Conservation (phyloP, 306 rosid genomes). For the Acacia confusa region DNA sequence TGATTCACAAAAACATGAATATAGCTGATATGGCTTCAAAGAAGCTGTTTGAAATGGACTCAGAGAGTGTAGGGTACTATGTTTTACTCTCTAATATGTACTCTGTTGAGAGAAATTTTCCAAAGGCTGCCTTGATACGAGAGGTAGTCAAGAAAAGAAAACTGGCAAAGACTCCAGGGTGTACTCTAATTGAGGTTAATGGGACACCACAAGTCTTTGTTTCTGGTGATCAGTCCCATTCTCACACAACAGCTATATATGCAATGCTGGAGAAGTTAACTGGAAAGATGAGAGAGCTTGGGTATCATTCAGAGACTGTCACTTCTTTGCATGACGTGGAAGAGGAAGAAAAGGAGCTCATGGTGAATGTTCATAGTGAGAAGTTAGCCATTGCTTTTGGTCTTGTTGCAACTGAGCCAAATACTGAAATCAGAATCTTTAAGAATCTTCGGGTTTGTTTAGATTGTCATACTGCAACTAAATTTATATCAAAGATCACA, state of each 20-base stretch:
- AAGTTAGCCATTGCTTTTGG: constrained; percentile 93
- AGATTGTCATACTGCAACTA: constrained; percentile 90
- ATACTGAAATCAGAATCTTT: constrained; percentile 83
- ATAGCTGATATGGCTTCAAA: constrained; percentile 78
- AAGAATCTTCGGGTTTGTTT: constrained; percentile 96
- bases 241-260: constrained; percentile 68
- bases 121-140: constrained; percentile 86
- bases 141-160: constrained; percentile 72
- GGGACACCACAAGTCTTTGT: constrained; percentile 70
- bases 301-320: constrained; percentile 71
- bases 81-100: constrained; percentile 86
- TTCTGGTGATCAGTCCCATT: constrained; percentile 80
- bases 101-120: constrained; percentile 79
- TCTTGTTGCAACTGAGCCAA: constrained; percentile 74
- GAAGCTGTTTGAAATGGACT: constrained; percentile 76
- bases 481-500: constrained; percentile 79
- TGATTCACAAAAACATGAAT: constrained; percentile 73
- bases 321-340: constrained; percentile 91
- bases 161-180: constrained; percentile 83
- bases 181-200: constrained; percentile 84
- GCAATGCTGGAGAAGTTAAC: constrained; percentile 81
- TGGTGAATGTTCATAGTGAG: constrained; percentile 89
- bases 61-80: constrained; percentile 74
- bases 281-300: constrained; percentile 80
- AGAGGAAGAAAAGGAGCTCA: constrained; percentile 95